phyloP scores from a whole-genome alignment of 1,139 yeast genomes.

The Lodderomyces orthopsilosis region DNA sequence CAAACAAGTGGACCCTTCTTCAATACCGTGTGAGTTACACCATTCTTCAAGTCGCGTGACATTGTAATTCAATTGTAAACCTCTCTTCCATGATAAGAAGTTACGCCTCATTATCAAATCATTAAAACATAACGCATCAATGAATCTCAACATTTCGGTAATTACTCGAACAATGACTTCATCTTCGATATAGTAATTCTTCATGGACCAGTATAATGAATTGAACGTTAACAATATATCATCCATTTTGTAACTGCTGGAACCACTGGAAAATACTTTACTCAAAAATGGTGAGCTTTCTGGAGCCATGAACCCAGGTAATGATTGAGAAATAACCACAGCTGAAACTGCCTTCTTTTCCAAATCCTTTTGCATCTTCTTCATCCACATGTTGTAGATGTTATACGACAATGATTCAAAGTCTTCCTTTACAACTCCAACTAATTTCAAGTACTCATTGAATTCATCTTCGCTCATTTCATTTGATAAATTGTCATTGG shows the following conservation, averaged over 20 bases:
- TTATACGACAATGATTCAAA: slow-evolving; percentile 90
- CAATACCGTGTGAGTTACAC: slow-evolving; percentile 94
- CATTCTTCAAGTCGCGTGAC: slow-evolving; percentile 97
- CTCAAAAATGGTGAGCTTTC: slow-evolving; percentile 83
- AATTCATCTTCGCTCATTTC: slow-evolving; percentile 92
- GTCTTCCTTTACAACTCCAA: slow-evolving; percentile 91
- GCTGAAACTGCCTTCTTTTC: slow-evolving; percentile 94
- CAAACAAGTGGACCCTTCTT: slow-evolving; percentile 85
- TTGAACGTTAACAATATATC: slow-evolving; percentile 88
- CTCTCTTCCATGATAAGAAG: slow-evolving; percentile 96
- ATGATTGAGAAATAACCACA: slow-evolving; percentile 87
- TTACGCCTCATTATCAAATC: slow-evolving; percentile 94
- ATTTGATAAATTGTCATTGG: slow-evolving; percentile 72
- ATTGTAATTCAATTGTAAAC: slow-evolving; percentile 92
- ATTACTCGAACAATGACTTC: slow-evolving; percentile 86
- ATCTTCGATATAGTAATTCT: slow-evolving; percentile 81
- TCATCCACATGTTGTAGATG: slow-evolving; percentile 97
- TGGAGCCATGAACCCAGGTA: slow-evolving; percentile 94
- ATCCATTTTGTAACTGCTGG: slow-evolving; percentile 82
- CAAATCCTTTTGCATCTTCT: slow-evolving; percentile 85
- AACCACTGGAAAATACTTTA: slow-evolving; percentile 72
- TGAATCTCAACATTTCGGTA: slow-evolving; percentile 77
- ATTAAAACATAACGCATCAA: slow-evolving; percentile 93
- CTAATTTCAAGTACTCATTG: slow-evolving; percentile 84
- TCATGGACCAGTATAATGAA: slow-evolving; percentile 91